These are phyloP conservation scores for Colletotrichum paranaense DNA, from an alignment of 2,329 filamentous ascomycete genomes.

Conservation along the genomic window DNA sequence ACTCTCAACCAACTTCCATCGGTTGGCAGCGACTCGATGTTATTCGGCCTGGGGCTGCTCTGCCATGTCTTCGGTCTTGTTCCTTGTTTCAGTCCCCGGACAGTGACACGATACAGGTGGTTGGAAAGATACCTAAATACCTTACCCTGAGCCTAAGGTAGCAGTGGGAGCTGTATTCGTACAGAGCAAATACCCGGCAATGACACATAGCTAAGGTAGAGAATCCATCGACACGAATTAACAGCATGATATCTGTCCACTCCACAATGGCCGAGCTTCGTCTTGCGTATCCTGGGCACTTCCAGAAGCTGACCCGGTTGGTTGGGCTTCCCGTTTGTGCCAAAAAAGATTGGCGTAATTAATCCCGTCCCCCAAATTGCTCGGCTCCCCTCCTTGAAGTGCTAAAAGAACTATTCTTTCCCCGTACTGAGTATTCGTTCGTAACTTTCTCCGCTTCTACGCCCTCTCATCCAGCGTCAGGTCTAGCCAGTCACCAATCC, in stretches of 20 bases:
- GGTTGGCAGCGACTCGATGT: neutral
- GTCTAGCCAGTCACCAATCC: neutral
- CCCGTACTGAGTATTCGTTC: neutral
- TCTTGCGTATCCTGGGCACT: neutral
- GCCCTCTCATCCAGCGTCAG: neutral
- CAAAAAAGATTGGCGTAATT: neutral
- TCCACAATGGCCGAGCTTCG: neutral
- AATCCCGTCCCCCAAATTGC: neutral
- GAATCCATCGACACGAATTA: neutral
- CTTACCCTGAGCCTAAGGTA: neutral
- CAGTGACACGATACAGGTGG: neutral
- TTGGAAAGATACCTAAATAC: neutral
- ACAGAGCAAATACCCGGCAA: neutral
- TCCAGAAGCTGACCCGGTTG: neutral
- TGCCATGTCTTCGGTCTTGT: neutral
- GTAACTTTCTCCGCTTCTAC: neutral
- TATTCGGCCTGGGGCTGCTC: neutral
- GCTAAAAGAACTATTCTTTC: neutral
- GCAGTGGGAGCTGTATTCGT: neutral
- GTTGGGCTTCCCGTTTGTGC: neutral
- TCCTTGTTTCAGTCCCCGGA: neutral
- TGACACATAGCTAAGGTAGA: neutral
- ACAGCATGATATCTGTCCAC: neutral
- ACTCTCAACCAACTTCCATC: neutral
- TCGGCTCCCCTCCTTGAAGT: neutral